A percentile compares a stretch with the other conserved stretches of the same genome.
phyloP scores from a whole-genome alignment of 2,329 filamentous ascomycete species.

The Cryoendolithus antarcticus region DNA sequence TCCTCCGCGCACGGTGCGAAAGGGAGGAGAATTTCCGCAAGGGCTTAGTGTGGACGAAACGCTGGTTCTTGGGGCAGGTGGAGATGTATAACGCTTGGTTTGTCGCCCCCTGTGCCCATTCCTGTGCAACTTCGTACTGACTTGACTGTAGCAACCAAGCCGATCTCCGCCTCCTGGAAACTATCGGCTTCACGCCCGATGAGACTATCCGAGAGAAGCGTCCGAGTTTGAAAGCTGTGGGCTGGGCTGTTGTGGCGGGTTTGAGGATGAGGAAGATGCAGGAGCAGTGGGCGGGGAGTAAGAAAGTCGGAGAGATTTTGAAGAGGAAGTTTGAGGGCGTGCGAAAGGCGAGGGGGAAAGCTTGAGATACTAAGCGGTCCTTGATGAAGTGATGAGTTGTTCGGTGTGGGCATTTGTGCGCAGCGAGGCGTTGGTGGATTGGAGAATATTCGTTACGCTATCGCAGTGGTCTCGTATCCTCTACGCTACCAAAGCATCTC shows the following conservation, averaged over 20 bases:
- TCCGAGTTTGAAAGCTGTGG: slow-evolving; percentile 37
- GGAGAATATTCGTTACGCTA: no score
- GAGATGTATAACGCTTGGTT: slow-evolving; percentile 85
- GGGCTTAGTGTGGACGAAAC: slow-evolving; percentile 77
- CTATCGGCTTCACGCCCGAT: slow-evolving; percentile 59
- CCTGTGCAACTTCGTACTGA: neutral
- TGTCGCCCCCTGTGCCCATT: slow-evolving; percentile 30
- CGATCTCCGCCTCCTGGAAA: slow-evolving; percentile 71
- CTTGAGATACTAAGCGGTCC: neutral
- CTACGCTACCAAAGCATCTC: no score
- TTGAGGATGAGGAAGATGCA: slow-evolving; percentile 39
- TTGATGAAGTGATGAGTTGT: no score
- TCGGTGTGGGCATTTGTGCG: no score
- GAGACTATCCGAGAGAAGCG: slow-evolving; percentile 32
- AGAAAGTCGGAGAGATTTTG: slow-evolving; percentile 36
- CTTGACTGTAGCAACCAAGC: slow-evolving; percentile 63
- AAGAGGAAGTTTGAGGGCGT: slow-evolving; percentile 35
- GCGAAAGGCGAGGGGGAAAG: slow-evolving; percentile 14
- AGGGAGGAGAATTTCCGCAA: slow-evolving; percentile 69
- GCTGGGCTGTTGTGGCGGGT: slow-evolving; percentile 36
- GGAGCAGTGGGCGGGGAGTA: slow-evolving; percentile 38
- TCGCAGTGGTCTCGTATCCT: no score
- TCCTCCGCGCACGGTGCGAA: slow-evolving; percentile 68
- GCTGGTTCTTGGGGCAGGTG: slow-evolving; percentile 65
- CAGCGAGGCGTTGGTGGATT: no score